A percentile compares a stretch with the other conserved stretches of the same genome.
Evolutionary conservation across 169 alveolate genomes (phyloP).

Genomic region (Plasmodium ovale): DNA sequence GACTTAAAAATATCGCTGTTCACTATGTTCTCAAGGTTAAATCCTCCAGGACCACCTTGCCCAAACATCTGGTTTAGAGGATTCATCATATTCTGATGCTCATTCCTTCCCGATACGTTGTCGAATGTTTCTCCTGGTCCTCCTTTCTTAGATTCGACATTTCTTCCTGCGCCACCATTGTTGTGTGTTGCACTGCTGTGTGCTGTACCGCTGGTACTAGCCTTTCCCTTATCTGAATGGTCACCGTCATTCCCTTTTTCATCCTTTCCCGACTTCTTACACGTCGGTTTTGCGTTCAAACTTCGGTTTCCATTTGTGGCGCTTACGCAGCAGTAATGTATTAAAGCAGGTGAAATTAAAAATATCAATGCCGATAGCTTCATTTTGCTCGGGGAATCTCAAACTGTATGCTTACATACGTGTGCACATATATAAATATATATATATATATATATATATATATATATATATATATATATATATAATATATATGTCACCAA

Average conservation of each 20-base stretch:
- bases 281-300: constrained; percentile 23
- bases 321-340: constrained; percentile 7
- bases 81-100: background rate
- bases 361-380: background rate
- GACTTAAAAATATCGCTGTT: background rate
- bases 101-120: background rate
- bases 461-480: too few species aligned
- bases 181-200: background rate
- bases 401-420: too few species aligned
- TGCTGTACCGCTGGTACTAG: background rate
- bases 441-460: too few species aligned
- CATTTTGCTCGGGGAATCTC: constrained; percentile 36
- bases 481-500: too few species aligned
- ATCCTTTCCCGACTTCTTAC: constrained; percentile 21
- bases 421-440: too few species aligned
- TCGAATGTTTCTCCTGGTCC: background rate
- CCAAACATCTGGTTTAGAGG: background rate
- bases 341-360: background rate
- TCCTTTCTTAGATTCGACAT: background rate
- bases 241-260: background rate
- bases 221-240: too few species aligned
- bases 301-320: constrained; percentile 2
- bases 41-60: background rate
- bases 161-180: background rate
- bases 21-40: background rate